Percentiles rank a stretch among this genome's conserved stretches.
These are phyloP conservation scores for Coemansia sp. DNA, from an alignment of 192 early-diverging fungal genomes.

Conservation along the genomic window DNA sequence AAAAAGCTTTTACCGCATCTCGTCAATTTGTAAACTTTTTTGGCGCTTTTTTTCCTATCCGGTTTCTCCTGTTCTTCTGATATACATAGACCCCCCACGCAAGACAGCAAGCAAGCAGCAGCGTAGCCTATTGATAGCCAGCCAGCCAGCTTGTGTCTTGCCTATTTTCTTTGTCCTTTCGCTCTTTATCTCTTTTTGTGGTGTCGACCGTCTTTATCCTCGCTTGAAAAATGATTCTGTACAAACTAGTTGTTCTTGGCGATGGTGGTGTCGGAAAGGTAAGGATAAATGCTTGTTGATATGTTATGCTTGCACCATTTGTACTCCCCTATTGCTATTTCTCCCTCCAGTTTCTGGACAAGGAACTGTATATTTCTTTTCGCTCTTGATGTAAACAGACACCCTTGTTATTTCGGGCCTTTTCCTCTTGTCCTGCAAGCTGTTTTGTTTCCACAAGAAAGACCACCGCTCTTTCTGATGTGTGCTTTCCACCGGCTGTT, in stretches of 20 bases:
- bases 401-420: neutral
- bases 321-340: neutral
- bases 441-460: neutral
- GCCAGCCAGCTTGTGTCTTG: neutral
- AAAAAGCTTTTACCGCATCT: neutral
- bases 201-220: neutral
- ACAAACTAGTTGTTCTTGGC: slow-evolving; percentile 92
- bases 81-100: slow-evolving; percentile 1
- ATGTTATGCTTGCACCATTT: neutral
- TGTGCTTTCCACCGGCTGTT: too few relatives aligned
- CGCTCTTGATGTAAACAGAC: neutral
- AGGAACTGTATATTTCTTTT: too few relatives aligned
- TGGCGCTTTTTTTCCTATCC: slow-evolving; percentile 1
- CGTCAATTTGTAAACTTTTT: slow-evolving; percentile 11
- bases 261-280: slow-evolving; percentile 96
- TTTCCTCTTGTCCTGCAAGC: neutral
- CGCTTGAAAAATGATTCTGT: slow-evolving; percentile 78
- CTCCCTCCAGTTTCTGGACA: too few relatives aligned
- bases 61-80: neutral
- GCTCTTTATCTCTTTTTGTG: slow-evolving; percentile 6
- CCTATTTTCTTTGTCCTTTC: slow-evolving; percentile 2
- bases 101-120: neutral
- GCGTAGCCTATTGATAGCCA: neutral
- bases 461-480: neutral
- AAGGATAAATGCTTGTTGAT: slow-evolving; percentile 20